Evolutionary conservation across 192 early-diverging fungal species (phyloP).

Genomic region (Coemansia asiatica): DNA sequence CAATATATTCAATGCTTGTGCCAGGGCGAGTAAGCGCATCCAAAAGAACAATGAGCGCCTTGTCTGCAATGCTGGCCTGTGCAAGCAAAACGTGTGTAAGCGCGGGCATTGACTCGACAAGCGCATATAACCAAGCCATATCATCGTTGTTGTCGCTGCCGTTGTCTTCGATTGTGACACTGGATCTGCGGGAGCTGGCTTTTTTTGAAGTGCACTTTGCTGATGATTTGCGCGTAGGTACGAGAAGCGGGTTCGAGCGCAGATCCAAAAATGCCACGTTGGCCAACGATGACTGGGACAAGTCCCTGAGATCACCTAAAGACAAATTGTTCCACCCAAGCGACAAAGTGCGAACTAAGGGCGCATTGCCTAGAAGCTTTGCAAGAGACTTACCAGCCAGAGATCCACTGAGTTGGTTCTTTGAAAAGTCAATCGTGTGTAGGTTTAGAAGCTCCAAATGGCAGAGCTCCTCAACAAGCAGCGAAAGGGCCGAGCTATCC

Average conservation of each 20-base stretch:
- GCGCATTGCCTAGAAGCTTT: conserved; percentile 31
- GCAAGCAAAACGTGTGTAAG: conserved; percentile 43
- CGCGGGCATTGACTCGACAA: conserved; percentile 26
- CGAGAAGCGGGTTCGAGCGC: conserved; percentile 44
- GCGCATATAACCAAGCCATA: conserved; percentile 19
- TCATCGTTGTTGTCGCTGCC: neutral
- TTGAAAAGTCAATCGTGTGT: conserved; percentile 43
- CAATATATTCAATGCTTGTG: conserved; percentile 40
- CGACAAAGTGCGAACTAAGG: conserved; percentile 26
- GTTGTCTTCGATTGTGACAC: neutral
- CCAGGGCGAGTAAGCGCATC: conserved; percentile 18
- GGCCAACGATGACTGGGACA: neutral
- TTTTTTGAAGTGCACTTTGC: conserved; percentile 7
- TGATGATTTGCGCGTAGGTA: conserved; percentile 3
- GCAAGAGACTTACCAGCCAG: conserved; percentile 30
- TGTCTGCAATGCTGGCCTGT: conserved; percentile 32
- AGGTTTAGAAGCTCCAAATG: conserved; percentile 22
- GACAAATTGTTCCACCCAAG: conserved; percentile 52
- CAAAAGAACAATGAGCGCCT: conserved; percentile 20
- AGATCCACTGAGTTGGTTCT: conserved; percentile 43
- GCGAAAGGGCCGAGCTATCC: conserved; percentile 25
- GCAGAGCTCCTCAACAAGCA: conserved; percentile 39
- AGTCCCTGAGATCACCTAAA: conserved; percentile 24
- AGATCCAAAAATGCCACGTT: conserved; percentile 31
- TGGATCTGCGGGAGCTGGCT: neutral